phyloP scores from a whole-genome alignment of 129 eudicot genomes.

The Erigeron canadensis region DNA sequence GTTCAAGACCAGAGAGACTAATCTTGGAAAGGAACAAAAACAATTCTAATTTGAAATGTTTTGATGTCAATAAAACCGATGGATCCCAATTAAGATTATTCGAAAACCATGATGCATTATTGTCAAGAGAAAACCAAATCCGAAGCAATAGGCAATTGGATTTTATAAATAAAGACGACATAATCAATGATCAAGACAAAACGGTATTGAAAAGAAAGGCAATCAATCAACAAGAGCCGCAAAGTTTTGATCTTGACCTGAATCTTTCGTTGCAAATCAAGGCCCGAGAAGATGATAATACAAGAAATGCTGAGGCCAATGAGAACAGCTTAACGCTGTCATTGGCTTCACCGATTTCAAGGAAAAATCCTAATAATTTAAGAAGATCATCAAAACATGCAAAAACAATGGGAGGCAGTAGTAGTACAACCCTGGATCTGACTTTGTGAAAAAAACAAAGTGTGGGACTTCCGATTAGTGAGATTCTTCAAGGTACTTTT shows the following conservation, averaged over 20 bases:
- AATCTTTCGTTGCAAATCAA: constrained; percentile 44
- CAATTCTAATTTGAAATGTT: constrained; percentile 29
- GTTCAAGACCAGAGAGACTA: constrained; percentile 34
- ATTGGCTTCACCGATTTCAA: constrained; percentile 45
- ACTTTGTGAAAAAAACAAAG: constrained; percentile 60
- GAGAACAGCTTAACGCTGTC: constrained; percentile 47
- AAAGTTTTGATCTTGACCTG: constrained; percentile 45
- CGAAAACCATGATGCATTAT: constrained; percentile 4
- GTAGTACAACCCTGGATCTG: constrained; percentile 57
- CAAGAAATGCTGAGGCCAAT: constrained; percentile 3
- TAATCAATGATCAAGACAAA: constrained; percentile 29
- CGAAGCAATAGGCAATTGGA: neutral
- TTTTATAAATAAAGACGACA: neutral
- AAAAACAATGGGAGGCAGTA: constrained; percentile 30
- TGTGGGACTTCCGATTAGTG: constrained; percentile 31
- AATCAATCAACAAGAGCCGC: constrained; percentile 13
- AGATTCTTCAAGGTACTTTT: constrained; percentile 49
- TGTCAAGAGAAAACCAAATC: neutral
- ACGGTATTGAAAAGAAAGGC: constrained; percentile 48
- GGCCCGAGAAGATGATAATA: constrained; percentile 24
- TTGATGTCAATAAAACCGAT: constrained; percentile 21
- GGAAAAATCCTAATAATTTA: constrained; percentile 23
- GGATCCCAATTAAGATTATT: constrained; percentile 18
- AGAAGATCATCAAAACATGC: constrained; percentile 40
- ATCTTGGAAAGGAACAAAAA: constrained; percentile 24